These are phyloP conservation scores for Thielaviopsis musarum DNA, from an alignment of 2,329 filamentous ascomycete species.

Conservation along the genomic window DNA sequence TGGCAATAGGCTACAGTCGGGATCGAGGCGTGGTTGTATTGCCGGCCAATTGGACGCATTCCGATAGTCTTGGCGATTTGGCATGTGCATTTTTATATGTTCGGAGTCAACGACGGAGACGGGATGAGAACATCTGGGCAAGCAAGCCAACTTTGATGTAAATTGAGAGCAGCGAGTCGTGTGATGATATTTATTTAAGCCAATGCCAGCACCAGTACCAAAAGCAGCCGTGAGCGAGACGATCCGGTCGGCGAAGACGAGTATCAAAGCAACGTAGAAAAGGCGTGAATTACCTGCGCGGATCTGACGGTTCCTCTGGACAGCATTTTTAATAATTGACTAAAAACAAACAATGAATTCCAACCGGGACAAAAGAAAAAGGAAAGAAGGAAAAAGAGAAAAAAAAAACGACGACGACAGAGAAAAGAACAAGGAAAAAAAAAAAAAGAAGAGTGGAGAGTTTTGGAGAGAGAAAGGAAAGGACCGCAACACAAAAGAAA, in stretches of 20 bases:
- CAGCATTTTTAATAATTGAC: constrained; percentile 29
- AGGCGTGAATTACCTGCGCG: constrained; percentile 34
- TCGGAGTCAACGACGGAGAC: background rate
- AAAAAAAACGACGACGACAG: background rate
- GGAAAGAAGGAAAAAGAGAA: constrained; percentile 11
- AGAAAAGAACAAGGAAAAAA: background rate
- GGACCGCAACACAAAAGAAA: background rate
- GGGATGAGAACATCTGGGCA: background rate
- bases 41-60: constrained; percentile 4
- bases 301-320: constrained; percentile 39
- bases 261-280: background rate
- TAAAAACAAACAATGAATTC: constrained; percentile 4
- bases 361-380: constrained; percentile 5
- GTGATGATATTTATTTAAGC: background rate
- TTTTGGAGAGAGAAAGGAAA: constrained; percentile 2
- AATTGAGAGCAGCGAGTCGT: background rate
- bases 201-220: background rate
- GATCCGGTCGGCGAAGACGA: background rate
- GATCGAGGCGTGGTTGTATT: background rate
- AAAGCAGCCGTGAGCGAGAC: background rate
- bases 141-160: background rate
- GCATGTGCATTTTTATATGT: background rate
- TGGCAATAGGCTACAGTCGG: background rate
- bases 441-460: constrained; percentile 2
- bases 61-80: background rate